These are phyloP conservation scores for Paracamarosporium sp. DNA, from an alignment of 2,329 filamentous ascomycete species.

Conservation along the genomic window DNA sequence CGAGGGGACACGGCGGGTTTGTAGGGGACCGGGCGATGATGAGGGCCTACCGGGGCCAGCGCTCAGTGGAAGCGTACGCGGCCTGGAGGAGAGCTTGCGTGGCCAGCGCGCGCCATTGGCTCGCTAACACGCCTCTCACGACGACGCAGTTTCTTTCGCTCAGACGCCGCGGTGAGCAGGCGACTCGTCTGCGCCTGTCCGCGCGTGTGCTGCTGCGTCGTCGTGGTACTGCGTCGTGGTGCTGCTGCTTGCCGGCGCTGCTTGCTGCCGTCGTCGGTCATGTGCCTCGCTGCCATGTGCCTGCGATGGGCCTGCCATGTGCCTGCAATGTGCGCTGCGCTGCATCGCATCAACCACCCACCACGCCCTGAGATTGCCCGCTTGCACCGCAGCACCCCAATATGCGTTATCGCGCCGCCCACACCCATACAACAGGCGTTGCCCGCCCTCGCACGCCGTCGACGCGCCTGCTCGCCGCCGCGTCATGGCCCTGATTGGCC, in stretches of 20 bases:
- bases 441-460: not conserved
- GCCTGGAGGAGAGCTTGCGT: slow-evolving; percentile 4
- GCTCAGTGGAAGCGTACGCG: not conserved
- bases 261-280: no score
- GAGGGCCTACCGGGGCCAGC: not conserved
- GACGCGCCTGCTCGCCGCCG: not conserved
- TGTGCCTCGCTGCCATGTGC: no score
- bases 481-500: not conserved
- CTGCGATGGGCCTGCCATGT: not conserved
- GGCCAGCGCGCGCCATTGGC: slow-evolving; percentile 2
- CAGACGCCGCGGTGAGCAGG: not conserved
- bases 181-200: not conserved
- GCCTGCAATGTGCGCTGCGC: not conserved
- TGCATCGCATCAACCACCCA: not conserved
- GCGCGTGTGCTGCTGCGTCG: not conserved
- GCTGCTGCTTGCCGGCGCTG: no score
- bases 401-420: slow-evolving; percentile 2
- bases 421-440: not conserved
- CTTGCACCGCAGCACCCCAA: not conserved
- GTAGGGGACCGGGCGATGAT: slow-evolving; percentile 4
- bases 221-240: not conserved
- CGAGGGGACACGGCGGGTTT: not conserved
- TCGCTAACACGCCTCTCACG: not conserved
- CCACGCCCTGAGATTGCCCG: not conserved
- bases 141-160: not conserved